Conservation (phyloP, 257 asterid genomes). For the Solanum verrucosum region DNA sequence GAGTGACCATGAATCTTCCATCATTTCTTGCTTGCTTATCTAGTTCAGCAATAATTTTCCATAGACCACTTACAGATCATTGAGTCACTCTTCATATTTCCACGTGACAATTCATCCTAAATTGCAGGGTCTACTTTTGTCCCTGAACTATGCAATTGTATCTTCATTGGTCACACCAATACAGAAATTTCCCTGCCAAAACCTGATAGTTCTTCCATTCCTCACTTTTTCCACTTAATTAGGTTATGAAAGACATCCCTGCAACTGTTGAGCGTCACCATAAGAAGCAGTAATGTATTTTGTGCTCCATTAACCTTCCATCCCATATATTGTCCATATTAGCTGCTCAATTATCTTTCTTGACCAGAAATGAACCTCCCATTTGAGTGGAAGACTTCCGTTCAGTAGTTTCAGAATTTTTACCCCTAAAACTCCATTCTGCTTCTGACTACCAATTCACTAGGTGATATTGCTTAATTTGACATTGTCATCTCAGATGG, state of each 20-base stretch:
- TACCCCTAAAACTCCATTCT: background rate
- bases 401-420: background rate
- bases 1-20: background rate
- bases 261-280: background rate
- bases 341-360: background rate
- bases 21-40: background rate
- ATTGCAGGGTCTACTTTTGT: background rate
- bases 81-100: background rate
- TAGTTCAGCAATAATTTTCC: background rate
- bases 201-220: background rate
- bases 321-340: background rate
- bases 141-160: background rate
- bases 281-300: background rate
- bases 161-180: background rate
- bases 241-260: background rate
- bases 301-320: background rate
- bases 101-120: background rate
- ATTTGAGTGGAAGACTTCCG: background rate
- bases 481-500: background rate
- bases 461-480: background rate
- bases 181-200: background rate
- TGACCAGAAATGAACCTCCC: background rate
- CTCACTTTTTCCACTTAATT: background rate
- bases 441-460: too few species aligned
- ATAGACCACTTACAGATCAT: background rate